Evolutionary conservation across 768 basidiomycete species (phyloP).

Genomic region (Russula sp.): DNA sequence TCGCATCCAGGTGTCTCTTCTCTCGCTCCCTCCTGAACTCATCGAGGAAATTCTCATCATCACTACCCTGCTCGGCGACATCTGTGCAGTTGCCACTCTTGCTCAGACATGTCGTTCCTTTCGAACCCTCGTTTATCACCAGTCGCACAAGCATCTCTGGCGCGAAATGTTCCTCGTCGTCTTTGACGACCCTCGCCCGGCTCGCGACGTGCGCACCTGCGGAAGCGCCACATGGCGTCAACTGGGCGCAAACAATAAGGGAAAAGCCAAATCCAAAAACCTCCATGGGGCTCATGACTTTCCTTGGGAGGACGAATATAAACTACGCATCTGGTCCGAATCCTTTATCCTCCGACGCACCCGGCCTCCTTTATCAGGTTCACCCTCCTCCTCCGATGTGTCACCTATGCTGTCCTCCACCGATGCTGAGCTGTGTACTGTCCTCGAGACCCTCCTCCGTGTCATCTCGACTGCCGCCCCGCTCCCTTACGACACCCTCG

Average conservation of each 20-base stretch:
- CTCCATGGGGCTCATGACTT: neutral
- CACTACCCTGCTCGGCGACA: slow-evolving; percentile 24
- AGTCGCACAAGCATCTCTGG: slow-evolving; percentile 33
- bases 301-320: slow-evolving; percentile 25
- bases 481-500: slow-evolving; percentile 24
- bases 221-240: neutral
- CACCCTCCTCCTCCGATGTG: neutral
- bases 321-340: slow-evolving; percentile 26
- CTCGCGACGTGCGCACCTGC: neutral
- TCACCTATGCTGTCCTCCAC: neutral
- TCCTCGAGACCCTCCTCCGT: slow-evolving; percentile 29
- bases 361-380: neutral
- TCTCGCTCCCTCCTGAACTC: slow-evolving; percentile 30
- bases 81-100: slow-evolving; percentile 27
- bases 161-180: slow-evolving; percentile 31
- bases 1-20: neutral
- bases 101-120: slow-evolving; percentile 30
- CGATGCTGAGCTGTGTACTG: slow-evolving; percentile 19
- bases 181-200: slow-evolving; percentile 31
- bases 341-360: slow-evolving; percentile 20
- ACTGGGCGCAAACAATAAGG: neutral
- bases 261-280: slow-evolving; percentile 1
- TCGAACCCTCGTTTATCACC: slow-evolving; percentile 28
- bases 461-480: slow-evolving; percentile 31
- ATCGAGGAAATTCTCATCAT: slow-evolving; percentile 30